Base-by-base conservation (phyloP, 805 yeast genomes). In the Saturnispora serradocipensis region DNA sequence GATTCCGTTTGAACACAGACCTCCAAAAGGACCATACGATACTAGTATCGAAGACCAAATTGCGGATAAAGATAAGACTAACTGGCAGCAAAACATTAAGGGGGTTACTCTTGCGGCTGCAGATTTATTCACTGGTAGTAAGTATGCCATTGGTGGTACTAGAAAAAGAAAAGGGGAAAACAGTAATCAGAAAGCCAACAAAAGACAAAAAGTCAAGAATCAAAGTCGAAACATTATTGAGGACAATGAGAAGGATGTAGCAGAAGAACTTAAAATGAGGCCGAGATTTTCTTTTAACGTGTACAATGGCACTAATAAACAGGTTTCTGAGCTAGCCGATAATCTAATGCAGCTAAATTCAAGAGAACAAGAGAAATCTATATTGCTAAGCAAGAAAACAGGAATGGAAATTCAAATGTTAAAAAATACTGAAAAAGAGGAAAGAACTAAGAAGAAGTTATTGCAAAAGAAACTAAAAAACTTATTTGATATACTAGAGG, bases 1-100 rank as follows among this genome's bases (percentile, higher is more conserved):
- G 59, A 80, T 90, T 9, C 88, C 91, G 0, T 84, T 86, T 59
- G 93, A 89, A 59, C 82, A 80, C 54, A 67, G 66, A 15, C 91
- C 95, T 0, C 75, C 73, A 4, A 71, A 68, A 0, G 97, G 96
- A 0, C 66, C 78, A 20, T 86, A 83, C 62, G 90, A 86, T 59
- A 80, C 82, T 0, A 59, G 72, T 0, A 78, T 75, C n/a, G 97
- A 90, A 62, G 66, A 67, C 13, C 59, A 58, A 13, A 54, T 56
- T 3, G 80, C 82, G 53, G 61, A 60, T 2, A 53, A 53, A 7
- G 74, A 71, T 1, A 64, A 71, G 43, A 54, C 53, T 1, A 65
- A 44, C n/a, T 49, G 52, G 52, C 48, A 49, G 30, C 38, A 25
- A 61, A 18, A 86, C 79, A 64, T 76, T 72, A 51, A 63, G 59